Evolutionary conservation across 1,284 basidiomycete species (phyloP).

Genomic region (Pterula multifida): DNA sequence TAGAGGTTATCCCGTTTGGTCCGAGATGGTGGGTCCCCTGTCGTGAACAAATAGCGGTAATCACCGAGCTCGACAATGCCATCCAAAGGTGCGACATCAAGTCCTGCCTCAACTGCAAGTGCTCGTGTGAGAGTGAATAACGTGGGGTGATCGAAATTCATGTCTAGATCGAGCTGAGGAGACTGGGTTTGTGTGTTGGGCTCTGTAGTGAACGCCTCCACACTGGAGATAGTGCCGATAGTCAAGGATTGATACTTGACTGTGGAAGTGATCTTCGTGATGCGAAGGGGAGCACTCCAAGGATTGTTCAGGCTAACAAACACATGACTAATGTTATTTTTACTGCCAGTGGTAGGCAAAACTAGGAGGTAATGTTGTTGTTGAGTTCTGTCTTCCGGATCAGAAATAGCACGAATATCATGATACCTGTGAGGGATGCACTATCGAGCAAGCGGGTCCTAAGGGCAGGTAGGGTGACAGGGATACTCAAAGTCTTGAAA

Average conservation of each 20-base stretch:
- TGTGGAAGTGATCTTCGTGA: conserved; percentile 53
- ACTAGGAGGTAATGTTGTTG: conserved; percentile 23
- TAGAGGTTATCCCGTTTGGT: conserved; percentile 37
- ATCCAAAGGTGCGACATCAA: conserved; percentile 53
- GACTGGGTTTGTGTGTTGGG: conserved; percentile 49
- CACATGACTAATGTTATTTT: conserved; percentile 57
- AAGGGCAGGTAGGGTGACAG: conserved; percentile 51
- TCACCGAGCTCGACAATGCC: conserved; percentile 61
- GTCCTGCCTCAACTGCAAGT: conserved; percentile 52
- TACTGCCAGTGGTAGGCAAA: conserved; percentile 50
- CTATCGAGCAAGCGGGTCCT: conserved; percentile 42
- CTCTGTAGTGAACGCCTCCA: conserved; percentile 39
- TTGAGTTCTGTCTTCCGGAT: too few species aligned
- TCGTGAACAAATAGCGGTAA: conserved; percentile 44
- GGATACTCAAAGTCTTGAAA: conserved; percentile 50
- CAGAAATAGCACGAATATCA: conserved; percentile 6
- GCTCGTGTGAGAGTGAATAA: conserved; percentile 63
- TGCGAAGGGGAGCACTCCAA: conserved; percentile 48
- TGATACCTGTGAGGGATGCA: conserved; percentile 40
- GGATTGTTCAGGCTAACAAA: conserved; percentile 58
- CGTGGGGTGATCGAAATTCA: conserved; percentile 64
- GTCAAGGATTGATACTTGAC: conserved; percentile 54
- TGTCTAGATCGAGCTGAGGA: conserved; percentile 45
- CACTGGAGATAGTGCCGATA: conserved; percentile 52
- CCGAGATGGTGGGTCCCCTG: conserved; percentile 21